Percentiles rank a stretch among this genome's conserved stretches.
These are phyloP conservation scores for Pelargonium australe DNA, from an alignment of 441 rosid species.

Conservation along the genomic window DNA sequence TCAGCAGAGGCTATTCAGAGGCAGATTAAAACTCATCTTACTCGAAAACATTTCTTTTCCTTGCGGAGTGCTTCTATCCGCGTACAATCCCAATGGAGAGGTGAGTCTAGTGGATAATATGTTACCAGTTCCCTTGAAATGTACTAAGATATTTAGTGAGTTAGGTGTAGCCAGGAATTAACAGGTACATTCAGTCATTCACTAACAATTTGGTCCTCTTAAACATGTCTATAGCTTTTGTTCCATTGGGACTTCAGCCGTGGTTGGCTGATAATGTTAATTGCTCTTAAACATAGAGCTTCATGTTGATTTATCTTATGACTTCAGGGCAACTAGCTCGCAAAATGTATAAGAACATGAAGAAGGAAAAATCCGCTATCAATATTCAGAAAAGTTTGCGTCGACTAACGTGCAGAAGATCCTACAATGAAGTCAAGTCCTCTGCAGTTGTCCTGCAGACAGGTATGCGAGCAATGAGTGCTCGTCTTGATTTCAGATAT, in stretches of 20 bases:
- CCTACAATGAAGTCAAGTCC: slow-evolving; percentile 51
- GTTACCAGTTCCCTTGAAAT: neutral
- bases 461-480: slow-evolving; percentile 73
- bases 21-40: slow-evolving; percentile 57
- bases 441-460: slow-evolving; percentile 66
- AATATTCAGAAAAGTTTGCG: slow-evolving; percentile 81
- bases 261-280: slow-evolving; percentile 50
- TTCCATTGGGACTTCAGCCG: slow-evolving; percentile 6
- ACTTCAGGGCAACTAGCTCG: slow-evolving; percentile 49
- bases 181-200: neutral
- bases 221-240: neutral
- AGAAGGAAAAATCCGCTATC: slow-evolving; percentile 63
- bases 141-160: neutral
- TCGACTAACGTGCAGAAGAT: slow-evolving; percentile 47
- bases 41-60: slow-evolving; percentile 68
- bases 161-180: too few relatives aligned
- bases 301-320: slow-evolving; percentile 1
- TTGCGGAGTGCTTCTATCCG: slow-evolving; percentile 53
- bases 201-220: slow-evolving; percentile 10
- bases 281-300: neutral
- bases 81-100: slow-evolving; percentile 77
- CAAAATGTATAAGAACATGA: slow-evolving; percentile 37
- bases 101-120: slow-evolving; percentile 29
- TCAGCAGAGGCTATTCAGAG: slow-evolving; percentile 89
- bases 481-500: slow-evolving; percentile 66